These are phyloP conservation scores for Fraxinus latifolia DNA, from an alignment of 305 asterid genomes.

Conservation along the genomic window DNA sequence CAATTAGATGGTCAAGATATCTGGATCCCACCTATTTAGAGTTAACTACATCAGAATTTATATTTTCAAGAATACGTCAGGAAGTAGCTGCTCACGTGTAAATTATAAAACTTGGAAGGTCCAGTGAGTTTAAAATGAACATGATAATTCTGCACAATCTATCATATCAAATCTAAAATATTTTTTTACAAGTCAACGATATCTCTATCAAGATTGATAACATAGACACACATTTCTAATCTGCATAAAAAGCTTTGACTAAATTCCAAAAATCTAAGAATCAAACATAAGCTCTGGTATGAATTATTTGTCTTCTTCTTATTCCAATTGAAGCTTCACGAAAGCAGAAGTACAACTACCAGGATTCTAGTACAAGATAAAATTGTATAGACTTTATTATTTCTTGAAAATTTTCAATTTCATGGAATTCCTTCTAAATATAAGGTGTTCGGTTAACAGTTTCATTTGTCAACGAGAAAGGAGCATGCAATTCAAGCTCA, in stretches of 20 bases:
- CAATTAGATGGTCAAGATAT: conserved; percentile 92
- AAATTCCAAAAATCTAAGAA: conserved; percentile 10
- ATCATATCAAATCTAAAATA: neutral
- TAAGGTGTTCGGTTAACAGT: neutral
- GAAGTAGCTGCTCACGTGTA: conserved; percentile 4
- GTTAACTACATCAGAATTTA: conserved; percentile 23
- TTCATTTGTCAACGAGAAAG: neutral
- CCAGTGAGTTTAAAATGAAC: neutral
- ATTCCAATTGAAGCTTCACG: neutral
- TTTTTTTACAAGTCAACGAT: neutral
- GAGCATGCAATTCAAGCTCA: neutral
- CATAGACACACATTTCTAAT: conserved; percentile 4
- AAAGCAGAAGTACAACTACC: neutral
- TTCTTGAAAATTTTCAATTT: neutral
- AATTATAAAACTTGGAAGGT: neutral
- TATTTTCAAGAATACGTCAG: conserved; percentile 8
- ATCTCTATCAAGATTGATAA: conserved; percentile 11
- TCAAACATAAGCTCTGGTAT: conserved; percentile 6
- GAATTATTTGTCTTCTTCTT: neutral
- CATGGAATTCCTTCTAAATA: neutral
- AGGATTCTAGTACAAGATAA: neutral
- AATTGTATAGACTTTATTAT: neutral
- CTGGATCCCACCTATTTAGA: conserved; percentile 76
- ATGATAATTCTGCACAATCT: conserved; percentile 14
- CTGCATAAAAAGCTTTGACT: conserved; percentile 7